Evolutionary conservation across 352 stramenopile genomes (phyloP), one percentile per base, ranked within the genome.

Genomic region (Phytophthora sojae): DNA sequence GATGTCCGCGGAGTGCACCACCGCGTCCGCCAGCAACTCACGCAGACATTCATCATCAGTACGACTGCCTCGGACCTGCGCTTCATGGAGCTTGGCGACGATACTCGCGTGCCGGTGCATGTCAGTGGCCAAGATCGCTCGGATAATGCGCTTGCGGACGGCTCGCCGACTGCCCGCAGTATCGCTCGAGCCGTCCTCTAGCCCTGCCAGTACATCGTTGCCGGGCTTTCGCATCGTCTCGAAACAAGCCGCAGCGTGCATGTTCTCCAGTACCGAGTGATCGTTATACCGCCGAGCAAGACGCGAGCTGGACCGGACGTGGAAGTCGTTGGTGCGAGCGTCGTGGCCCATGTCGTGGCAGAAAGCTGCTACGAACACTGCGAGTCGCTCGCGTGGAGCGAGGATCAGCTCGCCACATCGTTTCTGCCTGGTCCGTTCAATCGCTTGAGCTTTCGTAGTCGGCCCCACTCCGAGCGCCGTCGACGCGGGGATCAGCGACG

Each of bases 311-410:
- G 83, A 82, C 8, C 90, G 79, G 52, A 96, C 90, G 68, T 97
- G 87, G 61, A 97, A 97, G 67, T 92, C 87, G 77, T 97, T 97
- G 25, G 88, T 97, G 51, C 89, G 82, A 11, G 86, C 91, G 35
- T 95, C 90, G 76, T 97, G 91, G 75, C 94, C 92, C 73, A 97
- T 91, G 44, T 97, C 90, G 67, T 97, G 91, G 62, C 86, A 92
- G 60, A 96, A 91, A 1, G 89, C 84, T 1, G 85, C 85, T 29
- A 97, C 74, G 30, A 96, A 90, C 4, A 97, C 76, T 15, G 90
- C 79, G 53, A 97, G 74, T n/a, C 89, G 62, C 37, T 96, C 85
- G 6, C 75, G 69, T 7, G 73, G 73, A 54, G 63, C 62, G 15
- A 90, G 77, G 17, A 97, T 61, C 21, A 94, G 66, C 12, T 63